Conservation (phyloP, 78 protist genomes). For the Dictyostelium purpureum region DNA sequence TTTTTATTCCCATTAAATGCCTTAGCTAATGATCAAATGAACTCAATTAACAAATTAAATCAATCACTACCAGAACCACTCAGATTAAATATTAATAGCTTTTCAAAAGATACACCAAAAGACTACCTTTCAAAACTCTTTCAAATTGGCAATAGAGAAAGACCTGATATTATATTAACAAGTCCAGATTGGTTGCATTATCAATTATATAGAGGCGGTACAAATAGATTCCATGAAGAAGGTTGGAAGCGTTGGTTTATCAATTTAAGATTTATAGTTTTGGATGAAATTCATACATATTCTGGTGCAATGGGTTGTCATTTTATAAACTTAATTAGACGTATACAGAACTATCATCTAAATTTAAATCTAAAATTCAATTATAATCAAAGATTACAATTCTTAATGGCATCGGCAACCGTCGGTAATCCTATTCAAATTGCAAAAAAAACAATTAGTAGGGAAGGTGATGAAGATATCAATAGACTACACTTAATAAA, state of each 20-base stretch:
- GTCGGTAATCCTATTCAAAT: constrained; percentile 68
- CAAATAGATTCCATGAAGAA: background rate
- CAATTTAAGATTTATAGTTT: constrained; percentile 34
- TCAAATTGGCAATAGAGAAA: background rate
- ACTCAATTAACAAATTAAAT: constrained; percentile 36
- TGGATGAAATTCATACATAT: constrained; percentile 83
- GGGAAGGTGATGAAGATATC: background rate
- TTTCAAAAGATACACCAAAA: constrained; percentile 26
- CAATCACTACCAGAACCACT: background rate
- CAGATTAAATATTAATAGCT: constrained; percentile 17
- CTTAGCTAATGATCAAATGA: constrained; percentile 70
- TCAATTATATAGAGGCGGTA: constrained; percentile 41
- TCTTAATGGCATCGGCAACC: constrained; percentile 80
- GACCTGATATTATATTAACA: constrained; percentile 59
- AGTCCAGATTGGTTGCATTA: constrained; percentile 82
- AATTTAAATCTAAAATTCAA: no score
- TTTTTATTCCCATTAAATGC: constrained; percentile 84
- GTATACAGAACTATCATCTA: constrained; percentile 41
- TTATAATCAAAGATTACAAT: constrained; percentile 40
- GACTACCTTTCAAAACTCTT: background rate
- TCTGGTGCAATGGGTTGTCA: constrained; percentile 81
- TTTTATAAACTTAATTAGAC: constrained; percentile 61
- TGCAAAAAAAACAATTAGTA: constrained; percentile 23
- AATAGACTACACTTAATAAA: constrained; percentile 6
- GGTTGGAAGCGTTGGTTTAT: constrained; percentile 48